phyloP scores from a whole-genome alignment of 2,329 filamentous ascomycete genomes.

The Neopestalotiopsis rosae region DNA sequence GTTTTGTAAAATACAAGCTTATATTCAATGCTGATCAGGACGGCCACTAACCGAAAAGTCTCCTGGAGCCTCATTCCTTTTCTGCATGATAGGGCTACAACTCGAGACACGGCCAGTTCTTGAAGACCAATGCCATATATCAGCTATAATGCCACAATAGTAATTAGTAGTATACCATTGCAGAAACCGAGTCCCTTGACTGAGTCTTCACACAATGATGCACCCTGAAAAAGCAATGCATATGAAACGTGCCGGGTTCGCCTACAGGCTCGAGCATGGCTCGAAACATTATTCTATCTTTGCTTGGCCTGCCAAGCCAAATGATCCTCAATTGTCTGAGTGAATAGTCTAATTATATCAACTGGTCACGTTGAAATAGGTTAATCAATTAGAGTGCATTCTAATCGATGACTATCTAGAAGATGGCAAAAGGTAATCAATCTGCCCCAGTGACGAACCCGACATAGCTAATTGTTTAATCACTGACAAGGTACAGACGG shows the following conservation, averaged over 20 bases:
- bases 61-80: background rate
- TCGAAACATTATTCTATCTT: background rate
- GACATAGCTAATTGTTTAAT: too few species aligned
- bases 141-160: background rate
- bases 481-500: too few species aligned
- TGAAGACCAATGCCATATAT: background rate
- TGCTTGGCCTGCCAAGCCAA: background rate
- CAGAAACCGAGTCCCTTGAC: background rate
- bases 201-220: background rate
- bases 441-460: too few species aligned
- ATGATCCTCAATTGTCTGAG: background rate
- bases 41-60: background rate
- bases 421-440: too few species aligned
- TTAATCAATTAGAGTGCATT: background rate
- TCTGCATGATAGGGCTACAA: background rate
- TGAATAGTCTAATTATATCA: background rate
- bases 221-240: background rate
- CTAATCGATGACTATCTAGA: background rate
- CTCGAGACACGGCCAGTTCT: background rate
- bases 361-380: background rate
- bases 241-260: background rate
- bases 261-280: background rate
- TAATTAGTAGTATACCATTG: background rate
- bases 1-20: conserved; percentile 7
- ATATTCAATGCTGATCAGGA: background rate